phyloP scores from a whole-genome alignment of 495 filamentous ascomycete genomes.

The Glutinoglossum americanum region DNA sequence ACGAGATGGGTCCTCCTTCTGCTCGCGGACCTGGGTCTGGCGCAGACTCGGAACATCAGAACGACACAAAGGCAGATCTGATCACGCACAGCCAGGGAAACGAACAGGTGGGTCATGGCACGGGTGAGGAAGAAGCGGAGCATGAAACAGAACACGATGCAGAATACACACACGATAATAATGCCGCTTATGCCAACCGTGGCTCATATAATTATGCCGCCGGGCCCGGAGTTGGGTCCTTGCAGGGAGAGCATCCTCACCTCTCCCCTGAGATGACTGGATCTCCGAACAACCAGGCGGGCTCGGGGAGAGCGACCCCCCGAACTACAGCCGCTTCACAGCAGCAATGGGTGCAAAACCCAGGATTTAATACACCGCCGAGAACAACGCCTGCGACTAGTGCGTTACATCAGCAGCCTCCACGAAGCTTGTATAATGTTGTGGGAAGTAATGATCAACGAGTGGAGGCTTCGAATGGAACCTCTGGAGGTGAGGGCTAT shows the following conservation, averaged over 20 bases:
- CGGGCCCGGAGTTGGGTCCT: slow-evolving; percentile 35
- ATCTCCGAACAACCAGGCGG: slow-evolving; percentile 66
- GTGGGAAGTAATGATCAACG: slow-evolving; percentile 54
- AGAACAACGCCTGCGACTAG: slow-evolving; percentile 19
- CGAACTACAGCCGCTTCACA: slow-evolving; percentile 46
- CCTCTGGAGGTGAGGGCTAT: slow-evolving; percentile 41
- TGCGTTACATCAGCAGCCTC: slow-evolving; percentile 26
- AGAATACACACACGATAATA: slow-evolving; percentile 57
- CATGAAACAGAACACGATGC: slow-evolving; percentile 54
- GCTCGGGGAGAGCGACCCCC: slow-evolving; percentile 72
- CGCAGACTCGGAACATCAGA: slow-evolving; percentile 34
- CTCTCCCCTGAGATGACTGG: slow-evolving; percentile 68
- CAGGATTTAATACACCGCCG: slow-evolving; percentile 67
- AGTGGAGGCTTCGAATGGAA: slow-evolving; percentile 42
- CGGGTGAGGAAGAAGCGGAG: slow-evolving; percentile 45
- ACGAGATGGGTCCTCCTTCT: slow-evolving; percentile 78
- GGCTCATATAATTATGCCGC: slow-evolving; percentile 54
- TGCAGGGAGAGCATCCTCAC: slow-evolving; percentile 59
- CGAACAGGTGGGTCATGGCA: slow-evolving; percentile 27
- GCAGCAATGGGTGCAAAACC: slow-evolving; percentile 43
- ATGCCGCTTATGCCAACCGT: slow-evolving; percentile 29
- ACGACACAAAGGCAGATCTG: slow-evolving; percentile 50
- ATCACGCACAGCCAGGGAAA: slow-evolving; percentile 30
- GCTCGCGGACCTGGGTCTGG: slow-evolving; percentile 31
- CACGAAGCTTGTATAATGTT: slow-evolving; percentile 74